phyloP scores from a whole-genome alignment of 169 alveolate genomes.

The Eimeria falciformis region DNA sequence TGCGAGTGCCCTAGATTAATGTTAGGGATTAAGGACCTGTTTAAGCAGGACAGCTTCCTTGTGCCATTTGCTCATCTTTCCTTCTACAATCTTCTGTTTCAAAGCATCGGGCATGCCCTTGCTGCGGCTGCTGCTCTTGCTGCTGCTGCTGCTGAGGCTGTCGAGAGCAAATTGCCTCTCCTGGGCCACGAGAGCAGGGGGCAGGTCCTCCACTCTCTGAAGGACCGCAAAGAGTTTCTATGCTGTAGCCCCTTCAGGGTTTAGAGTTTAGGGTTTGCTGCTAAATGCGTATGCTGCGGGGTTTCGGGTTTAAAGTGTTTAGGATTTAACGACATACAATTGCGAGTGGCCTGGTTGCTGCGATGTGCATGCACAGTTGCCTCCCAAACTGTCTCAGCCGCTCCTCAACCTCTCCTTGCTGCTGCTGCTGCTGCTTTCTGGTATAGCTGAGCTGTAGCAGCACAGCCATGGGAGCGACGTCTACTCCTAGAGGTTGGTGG shows the following conservation, averaged over 20 bases:
- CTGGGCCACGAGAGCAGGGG: conserved; percentile 21
- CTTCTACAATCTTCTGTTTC: conserved; percentile 15
- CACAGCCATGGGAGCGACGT: not conserved
- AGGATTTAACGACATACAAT: not conserved
- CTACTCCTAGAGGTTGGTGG: conserved; percentile 32
- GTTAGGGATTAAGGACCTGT: not conserved
- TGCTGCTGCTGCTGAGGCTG: not conserved
- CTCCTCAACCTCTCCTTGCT: conserved; percentile 1
- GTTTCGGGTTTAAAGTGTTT: conserved; percentile 25
- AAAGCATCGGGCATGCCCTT: not conserved
- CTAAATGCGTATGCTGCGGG: no score
- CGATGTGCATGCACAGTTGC: conserved; percentile 30
- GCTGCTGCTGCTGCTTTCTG: conserved; percentile 10
- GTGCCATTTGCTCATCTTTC: conserved; percentile 12
- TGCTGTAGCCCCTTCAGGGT: no score
- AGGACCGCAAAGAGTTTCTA: not conserved
- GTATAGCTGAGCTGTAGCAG: conserved; percentile 28
- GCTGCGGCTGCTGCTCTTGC: not conserved
- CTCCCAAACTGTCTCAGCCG: not conserved
- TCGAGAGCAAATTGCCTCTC: conserved; percentile 10
- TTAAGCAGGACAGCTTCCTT: conserved; percentile 30
- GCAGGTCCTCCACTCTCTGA: conserved; percentile 42
- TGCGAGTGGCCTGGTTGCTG: conserved; percentile 1
- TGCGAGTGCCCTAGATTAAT: not conserved
- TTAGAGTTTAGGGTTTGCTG: not conserved